Base-by-base conservation (phyloP, 352 stramenopile species). In the Phytophthora fragariaefolia region DNA sequence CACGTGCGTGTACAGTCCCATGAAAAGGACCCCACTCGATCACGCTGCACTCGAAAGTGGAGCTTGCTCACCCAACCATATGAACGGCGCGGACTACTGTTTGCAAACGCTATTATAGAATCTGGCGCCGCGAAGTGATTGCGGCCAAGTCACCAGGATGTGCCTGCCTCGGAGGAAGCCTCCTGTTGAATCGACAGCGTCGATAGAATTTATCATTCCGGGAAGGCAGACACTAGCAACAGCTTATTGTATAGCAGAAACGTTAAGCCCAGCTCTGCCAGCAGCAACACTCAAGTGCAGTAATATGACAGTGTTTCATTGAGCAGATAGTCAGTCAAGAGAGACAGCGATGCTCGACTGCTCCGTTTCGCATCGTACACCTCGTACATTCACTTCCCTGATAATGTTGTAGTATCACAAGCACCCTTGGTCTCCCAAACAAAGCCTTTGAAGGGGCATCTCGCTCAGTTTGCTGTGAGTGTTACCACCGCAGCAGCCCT, bases 401-500 rank as follows among this genome's bases (percentile, higher is more conserved):
- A 12, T 42, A 7, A 15, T 42, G 4, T 42, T 6, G 6, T 42
- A n/a, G 30, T 15, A 18, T 42, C 34, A 38, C 32, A 38, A 13
- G 17, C 12, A 4, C 28, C 28, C 3, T 4, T 10, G 12, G 28
- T 12, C 12, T 17, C 2, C 30, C 34, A n/a, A 5, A 6, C 10
- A 12, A 42, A 4, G 34, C 34, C 9, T 40, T 42, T 42, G 34
- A 20, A 12, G 13, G 34, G 13, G 34, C 34, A 17, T 42, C 34
- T 42, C 18, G 13, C 34, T 17, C 18, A 6, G 10, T 7, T 42
- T 18, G 34, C 13, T 18, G 34, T 15, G 30, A 28, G 9, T 17
- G 6, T 36, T 60, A 75, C 67, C 62, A 75, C 18, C 56, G 67
- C 15, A 89, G 62, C 20, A 82, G 57, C 5, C 77, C 63, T 34